Evolutionary conservation across 768 basidiomycete species (phyloP), one percentile per base, ranked within the genome.

Genomic region (Pleurotus platypus): DNA sequence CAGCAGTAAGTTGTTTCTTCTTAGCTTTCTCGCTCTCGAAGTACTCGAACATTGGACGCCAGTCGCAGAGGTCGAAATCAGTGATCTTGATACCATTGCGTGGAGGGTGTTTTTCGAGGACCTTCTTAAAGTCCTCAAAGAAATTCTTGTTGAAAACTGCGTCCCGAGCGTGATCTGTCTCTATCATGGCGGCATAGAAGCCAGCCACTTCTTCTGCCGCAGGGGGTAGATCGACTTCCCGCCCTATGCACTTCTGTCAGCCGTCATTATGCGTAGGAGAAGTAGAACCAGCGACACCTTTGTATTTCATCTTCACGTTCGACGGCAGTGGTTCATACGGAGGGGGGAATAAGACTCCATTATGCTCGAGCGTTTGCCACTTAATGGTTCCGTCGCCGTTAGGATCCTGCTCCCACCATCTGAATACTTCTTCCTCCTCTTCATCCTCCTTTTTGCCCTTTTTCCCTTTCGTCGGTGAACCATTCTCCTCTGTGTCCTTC

Each of bases 171-270:
- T 99, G 95, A 59, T 94, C 92, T 5, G 92, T 91, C 70, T 94
- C 94, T 38, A 98, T 67, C 78, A 98, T 83, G 16, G 94, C 91
- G 37, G 78, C 97, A 65, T 95, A 99, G 72, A 99, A 99, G 6
- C 90, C 89, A 26, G 97, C 96, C 46, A 98, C 96, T 70, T 99
- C 97, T 72, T 99, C 97, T 5, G 95, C 79, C 59, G 88, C 92
- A 11, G 81, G 84, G 18, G 93, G 85, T 35, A 99, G 84, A 64
- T 87, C 78, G 26, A 98, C 80, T 9, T 78, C 69, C 70, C 88
- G 84, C 61, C 93, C 96, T 97, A 63, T 43, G 45, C 35, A 46
- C 27, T 47, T 48, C 56, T 58, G 53, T 59, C 9, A 58, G n/a
- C 15, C 8, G 11, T 8, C 8, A 55, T 43, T 49, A 55, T 11